These are phyloP conservation scores for Mycena sp. DNA, from an alignment of 1,284 basidiomycete species.

Conservation along the genomic window DNA sequence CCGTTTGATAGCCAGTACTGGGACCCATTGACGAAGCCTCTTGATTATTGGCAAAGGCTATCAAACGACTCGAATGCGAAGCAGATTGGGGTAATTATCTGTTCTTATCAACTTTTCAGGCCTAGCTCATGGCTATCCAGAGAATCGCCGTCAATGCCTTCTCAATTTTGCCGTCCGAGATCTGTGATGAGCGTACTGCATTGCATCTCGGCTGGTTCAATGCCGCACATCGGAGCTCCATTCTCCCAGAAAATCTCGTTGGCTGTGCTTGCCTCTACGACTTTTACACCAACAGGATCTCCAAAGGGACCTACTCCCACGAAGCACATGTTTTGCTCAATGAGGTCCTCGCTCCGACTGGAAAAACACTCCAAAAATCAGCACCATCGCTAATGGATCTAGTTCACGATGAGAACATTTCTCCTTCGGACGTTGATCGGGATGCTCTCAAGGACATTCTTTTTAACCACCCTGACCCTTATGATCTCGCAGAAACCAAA, in stretches of 20 bases:
- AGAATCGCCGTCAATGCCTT: conserved; percentile 35
- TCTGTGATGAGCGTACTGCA: conserved; percentile 40
- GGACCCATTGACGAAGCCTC: background rate
- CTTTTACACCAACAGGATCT: conserved; percentile 1
- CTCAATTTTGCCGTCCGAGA: conserved; percentile 39
- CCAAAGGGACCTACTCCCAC: conserved; percentile 4
- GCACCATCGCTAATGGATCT: conserved; percentile 22
- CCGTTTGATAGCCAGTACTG: conserved; percentile 27
- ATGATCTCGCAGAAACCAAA: conserved; percentile 29
- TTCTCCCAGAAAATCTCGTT: conserved; percentile 11
- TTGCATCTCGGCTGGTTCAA: conserved; percentile 25
- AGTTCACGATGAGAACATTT: conserved; percentile 16
- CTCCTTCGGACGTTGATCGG: conserved; percentile 16
- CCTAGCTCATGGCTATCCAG: background rate
- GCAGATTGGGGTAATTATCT: background rate
- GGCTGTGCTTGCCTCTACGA: background rate
- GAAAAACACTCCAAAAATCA: background rate
- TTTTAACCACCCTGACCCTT: conserved; percentile 30
- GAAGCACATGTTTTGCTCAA: background rate
- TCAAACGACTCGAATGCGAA: background rate
- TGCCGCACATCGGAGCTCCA: conserved; percentile 14
- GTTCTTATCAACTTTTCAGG: background rate
- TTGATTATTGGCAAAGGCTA: conserved; percentile 1
- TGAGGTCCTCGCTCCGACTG: background rate
- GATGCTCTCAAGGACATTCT: conserved; percentile 17